Evolutionary conservation across 176 grass and related monocot species (phyloP), one percentile per base, ranked within the genome.

Genomic region (Oryza brachyantha): DNA sequence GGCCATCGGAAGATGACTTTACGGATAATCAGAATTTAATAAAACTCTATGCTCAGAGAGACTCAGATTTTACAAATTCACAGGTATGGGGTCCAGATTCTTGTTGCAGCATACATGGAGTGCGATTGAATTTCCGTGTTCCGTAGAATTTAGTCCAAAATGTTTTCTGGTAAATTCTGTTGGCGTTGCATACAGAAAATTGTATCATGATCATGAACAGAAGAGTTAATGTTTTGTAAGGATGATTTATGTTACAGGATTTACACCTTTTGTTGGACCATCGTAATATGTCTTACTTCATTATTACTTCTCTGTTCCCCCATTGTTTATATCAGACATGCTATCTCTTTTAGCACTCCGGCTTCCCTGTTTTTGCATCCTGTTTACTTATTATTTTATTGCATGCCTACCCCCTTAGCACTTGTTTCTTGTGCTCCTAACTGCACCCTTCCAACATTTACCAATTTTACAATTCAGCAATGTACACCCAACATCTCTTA

Each of bases 1-100:
- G 79, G 69, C 84, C 89, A n/a, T 90, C 78, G 2, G 74, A 69
- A 31, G 84, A 85, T 69, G 89, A 92, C 77, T 80, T 92, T 13
- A 79, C 34, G 58, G 50, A 75, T 83, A 86, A 96, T 76, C 36
- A 69, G 28, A 28, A 36, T 13, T 80, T 96, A 72, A 83, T 96
- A 45, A 92, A 83, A 70, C 38, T 85, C 19, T 88, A 88, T 31
- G 43, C n/a, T 36, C 84, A 92, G 54, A 89, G 73, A 68, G 86
- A 96, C 75, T 58, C 78, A 16, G 61, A 67, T 78, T 82, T 96
- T 59, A 68, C 24, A 31, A 90, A 87, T 81, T 92, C 81, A 66
- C 65, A 87, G 84, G 93, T 92, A 80, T 29, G 63, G 54, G 38
- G 40, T 75, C 72, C 19, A 42, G 38, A 19, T 55, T 29, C 48